phyloP scores from a whole-genome alignment of 768 basidiomycete species.

The Tulasnella calospora region DNA sequence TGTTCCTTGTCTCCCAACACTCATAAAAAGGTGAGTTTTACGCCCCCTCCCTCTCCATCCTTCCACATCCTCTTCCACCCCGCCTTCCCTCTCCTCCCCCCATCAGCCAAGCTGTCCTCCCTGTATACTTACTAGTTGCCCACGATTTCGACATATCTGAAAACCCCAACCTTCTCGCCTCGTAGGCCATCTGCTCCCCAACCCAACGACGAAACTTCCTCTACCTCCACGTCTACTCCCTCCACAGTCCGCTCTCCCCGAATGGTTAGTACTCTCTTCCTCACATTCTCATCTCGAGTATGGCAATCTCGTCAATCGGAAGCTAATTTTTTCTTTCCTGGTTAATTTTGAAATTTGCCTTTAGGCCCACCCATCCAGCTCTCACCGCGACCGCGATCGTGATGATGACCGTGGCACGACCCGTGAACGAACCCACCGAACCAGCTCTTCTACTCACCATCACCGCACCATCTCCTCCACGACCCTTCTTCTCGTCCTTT shows the following conservation, averaged over 20 bases:
- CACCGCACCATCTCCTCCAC: slow-evolving; percentile 86
- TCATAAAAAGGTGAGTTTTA: slow-evolving; percentile 8
- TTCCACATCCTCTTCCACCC: neutral
- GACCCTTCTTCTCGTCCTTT: slow-evolving; percentile 78
- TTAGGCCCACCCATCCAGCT: slow-evolving; percentile 23
- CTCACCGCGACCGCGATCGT: slow-evolving; percentile 23
- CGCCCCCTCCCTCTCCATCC: neutral
- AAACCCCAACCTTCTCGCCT: neutral
- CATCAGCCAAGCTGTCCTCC: neutral
- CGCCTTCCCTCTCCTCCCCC: neutral
- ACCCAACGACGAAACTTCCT: neutral
- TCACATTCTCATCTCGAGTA: neutral
- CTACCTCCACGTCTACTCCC: neutral
- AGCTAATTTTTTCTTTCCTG: neutral
- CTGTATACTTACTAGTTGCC: slow-evolving; percentile 13
- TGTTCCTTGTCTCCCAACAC: slow-evolving; percentile 2
- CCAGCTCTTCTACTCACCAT: slow-evolving; percentile 54
- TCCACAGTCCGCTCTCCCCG: slow-evolving; percentile 6
- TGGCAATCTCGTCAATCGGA: neutral
- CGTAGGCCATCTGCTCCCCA: neutral
- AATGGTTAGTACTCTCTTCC: neutral
- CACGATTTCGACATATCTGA: slow-evolving; percentile 12
- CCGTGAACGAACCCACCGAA: slow-evolving; percentile 33
- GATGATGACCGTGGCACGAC: slow-evolving; percentile 22
- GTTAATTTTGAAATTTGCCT: slow-evolving; percentile 4